Conservation (phyloP, 1,284 basidiomycete species). For the Ustilago cynodontis region DNA sequence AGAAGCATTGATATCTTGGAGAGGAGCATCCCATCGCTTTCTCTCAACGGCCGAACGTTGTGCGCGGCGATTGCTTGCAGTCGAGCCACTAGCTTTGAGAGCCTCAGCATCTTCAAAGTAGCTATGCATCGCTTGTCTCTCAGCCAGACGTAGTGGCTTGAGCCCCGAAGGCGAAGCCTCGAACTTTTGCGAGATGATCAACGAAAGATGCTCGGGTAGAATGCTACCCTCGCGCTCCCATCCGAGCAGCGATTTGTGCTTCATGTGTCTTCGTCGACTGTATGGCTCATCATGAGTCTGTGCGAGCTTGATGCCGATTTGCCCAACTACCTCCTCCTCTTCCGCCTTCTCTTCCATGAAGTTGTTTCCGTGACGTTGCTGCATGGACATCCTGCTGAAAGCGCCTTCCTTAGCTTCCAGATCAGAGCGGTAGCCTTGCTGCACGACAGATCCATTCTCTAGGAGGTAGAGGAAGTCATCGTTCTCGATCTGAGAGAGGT, state of each 20-base stretch:
- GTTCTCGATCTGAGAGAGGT: constrained; percentile 82
- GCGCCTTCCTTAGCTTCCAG: constrained; percentile 73
- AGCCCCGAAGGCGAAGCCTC: constrained; percentile 34
- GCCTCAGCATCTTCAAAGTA: constrained; percentile 43
- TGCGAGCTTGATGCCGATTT: constrained; percentile 15
- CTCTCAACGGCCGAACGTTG: constrained; percentile 11
- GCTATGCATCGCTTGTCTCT: constrained; percentile 36
- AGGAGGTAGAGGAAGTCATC: constrained; percentile 93
- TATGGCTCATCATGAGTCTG: constrained; percentile 59
- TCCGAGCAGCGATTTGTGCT: constrained; percentile 36
- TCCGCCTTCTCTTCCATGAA: constrained; percentile 45
- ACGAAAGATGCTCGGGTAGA: constrained; percentile 39
- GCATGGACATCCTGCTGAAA: constrained; percentile 18
- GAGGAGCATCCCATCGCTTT: constrained; percentile 19
- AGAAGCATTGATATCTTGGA: neutral
- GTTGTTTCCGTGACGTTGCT: constrained; percentile 12
- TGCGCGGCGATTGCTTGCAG: constrained; percentile 36
- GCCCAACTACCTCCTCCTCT: constrained; percentile 71
- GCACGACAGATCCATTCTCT: constrained; percentile 82
- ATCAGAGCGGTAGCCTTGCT: constrained; percentile 86
- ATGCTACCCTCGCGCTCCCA: constrained; percentile 35
- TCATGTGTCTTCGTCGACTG: constrained; percentile 70
- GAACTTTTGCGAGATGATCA: constrained; percentile 38
- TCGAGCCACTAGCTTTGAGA: constrained; percentile 32
- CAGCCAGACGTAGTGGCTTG: constrained; percentile 37